Evolutionary conservation across 2,329 filamentous ascomycete species (phyloP).

Genomic region (Sclerotinia nivalis): DNA sequence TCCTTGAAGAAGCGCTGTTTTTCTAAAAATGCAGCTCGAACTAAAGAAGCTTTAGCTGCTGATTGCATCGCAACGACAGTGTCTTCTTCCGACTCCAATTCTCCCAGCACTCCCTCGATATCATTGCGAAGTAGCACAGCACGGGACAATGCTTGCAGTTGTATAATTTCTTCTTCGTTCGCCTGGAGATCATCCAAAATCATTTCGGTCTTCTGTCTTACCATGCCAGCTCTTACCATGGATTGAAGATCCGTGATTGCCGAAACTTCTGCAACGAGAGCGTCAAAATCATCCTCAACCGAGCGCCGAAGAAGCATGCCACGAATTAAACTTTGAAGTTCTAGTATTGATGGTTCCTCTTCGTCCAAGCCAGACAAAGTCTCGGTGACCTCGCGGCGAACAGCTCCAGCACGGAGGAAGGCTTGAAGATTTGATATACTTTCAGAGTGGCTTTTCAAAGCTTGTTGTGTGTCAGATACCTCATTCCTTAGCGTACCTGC

Average conservation of each 20-base stretch:
- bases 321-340: slow-evolving; percentile 60
- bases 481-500: slow-evolving; percentile 52
- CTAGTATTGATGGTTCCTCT: slow-evolving; percentile 49
- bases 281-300: slow-evolving; percentile 51
- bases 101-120: slow-evolving; percentile 70
- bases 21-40: slow-evolving; percentile 75
- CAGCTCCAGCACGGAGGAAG: slow-evolving; percentile 52
- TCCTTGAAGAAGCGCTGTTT: slow-evolving; percentile 88
- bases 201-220: slow-evolving; percentile 59
- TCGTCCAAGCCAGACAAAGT: slow-evolving; percentile 51
- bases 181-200: slow-evolving; percentile 71
- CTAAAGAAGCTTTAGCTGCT: slow-evolving; percentile 68
- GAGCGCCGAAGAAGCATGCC: slow-evolving; percentile 60
- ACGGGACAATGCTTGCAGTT: slow-evolving; percentile 73
- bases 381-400: slow-evolving; percentile 52
- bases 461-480: slow-evolving; percentile 49
- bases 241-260: slow-evolving; percentile 66
- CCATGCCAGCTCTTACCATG: slow-evolving; percentile 63
- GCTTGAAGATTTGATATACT: slow-evolving; percentile 41
- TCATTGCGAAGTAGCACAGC: slow-evolving; percentile 76
- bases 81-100: slow-evolving; percentile 84
- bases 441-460: slow-evolving; percentile 53
- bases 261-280: slow-evolving; percentile 58
- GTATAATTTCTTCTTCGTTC: slow-evolving; percentile 64
- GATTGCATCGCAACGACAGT: slow-evolving; percentile 73